Conservation (phyloP, 176 grass and related monocot species). For the Thalia dealbata region DNA sequence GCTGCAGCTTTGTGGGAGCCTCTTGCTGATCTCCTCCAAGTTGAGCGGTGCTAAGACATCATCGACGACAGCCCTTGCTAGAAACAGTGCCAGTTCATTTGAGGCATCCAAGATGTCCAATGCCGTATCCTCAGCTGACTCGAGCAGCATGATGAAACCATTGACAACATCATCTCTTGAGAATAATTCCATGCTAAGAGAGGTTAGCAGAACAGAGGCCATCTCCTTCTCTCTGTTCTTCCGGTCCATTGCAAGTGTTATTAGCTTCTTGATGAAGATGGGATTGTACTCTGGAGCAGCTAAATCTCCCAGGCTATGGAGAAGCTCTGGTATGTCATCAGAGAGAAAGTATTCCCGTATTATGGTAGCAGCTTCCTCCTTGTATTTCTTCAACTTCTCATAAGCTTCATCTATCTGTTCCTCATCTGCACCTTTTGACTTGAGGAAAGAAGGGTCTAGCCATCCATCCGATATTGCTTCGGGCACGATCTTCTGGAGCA, state of each 20-base stretch:
- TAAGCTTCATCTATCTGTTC: neutral
- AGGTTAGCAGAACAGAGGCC: conserved; percentile 13
- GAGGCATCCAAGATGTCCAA: conserved; percentile 21
- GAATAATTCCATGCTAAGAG: conserved; percentile 12
- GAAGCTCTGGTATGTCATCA: conserved; percentile 18
- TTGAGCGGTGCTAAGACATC: conserved; percentile 13
- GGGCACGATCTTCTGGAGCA: conserved; percentile 3
- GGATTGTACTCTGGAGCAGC: conserved; percentile 10
- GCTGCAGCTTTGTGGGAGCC: conserved; percentile 8
- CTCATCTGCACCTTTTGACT: neutral
- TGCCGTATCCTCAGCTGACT: conserved; percentile 12
- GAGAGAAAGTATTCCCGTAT: conserved; percentile 21
- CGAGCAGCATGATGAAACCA: conserved; percentile 15
- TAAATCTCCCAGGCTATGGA: conserved; percentile 13
- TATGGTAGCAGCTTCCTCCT: conserved; percentile 16
- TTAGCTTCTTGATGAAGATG: conserved; percentile 21
- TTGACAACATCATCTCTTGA: conserved; percentile 20
- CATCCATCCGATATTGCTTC: conserved; percentile 14
- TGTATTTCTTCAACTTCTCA: conserved; percentile 14
- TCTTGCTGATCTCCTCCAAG: conserved; percentile 17
- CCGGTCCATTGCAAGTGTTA: conserved; percentile 25
- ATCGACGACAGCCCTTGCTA: conserved; percentile 20
- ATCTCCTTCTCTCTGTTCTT: conserved; percentile 24
- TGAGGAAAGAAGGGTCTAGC: conserved; percentile 16
- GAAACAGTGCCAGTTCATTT: conserved; percentile 11